Conservation (phyloP, 2,329 filamentous ascomycete species). For the Colletotrichum eleusines region DNA sequence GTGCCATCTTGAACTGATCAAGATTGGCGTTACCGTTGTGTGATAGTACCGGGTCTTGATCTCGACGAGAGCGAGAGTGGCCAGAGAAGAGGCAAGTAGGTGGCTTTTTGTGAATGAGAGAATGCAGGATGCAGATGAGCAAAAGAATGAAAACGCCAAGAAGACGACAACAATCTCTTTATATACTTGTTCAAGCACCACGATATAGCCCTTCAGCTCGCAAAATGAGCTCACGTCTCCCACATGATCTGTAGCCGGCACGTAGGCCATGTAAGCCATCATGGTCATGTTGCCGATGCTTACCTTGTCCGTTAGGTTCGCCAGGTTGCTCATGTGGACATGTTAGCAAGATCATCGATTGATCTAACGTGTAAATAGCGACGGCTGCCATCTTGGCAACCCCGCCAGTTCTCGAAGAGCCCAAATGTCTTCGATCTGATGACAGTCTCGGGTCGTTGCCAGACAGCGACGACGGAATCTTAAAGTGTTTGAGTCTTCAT, state of each 20-base stretch:
- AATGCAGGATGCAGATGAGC: neutral
- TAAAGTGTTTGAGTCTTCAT: no score
- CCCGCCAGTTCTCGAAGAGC: neutral
- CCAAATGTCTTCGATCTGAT: neutral
- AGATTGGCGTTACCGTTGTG: neutral
- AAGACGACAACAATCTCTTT: no score
- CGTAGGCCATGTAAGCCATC: neutral
- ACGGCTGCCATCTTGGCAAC: neutral
- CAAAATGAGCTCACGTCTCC: neutral
- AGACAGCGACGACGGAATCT: neutral
- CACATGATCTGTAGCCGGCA: no score
- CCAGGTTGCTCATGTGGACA: neutral
- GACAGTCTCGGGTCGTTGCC: neutral
- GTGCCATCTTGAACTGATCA: constrained; percentile 4
- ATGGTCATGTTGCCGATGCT: neutral
- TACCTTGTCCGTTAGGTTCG: neutral
- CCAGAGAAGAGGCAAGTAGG: neutral
- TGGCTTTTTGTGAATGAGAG: neutral
- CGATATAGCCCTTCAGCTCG: neutral
- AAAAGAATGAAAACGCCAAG: neutral
- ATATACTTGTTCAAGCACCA: neutral
- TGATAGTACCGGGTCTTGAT: neutral
- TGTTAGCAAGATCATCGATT: neutral
- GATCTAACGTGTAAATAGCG: neutral
- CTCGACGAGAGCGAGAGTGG: neutral